Conservation (phyloP, 352 stramenopile species). For the Albugo candida region DNA sequence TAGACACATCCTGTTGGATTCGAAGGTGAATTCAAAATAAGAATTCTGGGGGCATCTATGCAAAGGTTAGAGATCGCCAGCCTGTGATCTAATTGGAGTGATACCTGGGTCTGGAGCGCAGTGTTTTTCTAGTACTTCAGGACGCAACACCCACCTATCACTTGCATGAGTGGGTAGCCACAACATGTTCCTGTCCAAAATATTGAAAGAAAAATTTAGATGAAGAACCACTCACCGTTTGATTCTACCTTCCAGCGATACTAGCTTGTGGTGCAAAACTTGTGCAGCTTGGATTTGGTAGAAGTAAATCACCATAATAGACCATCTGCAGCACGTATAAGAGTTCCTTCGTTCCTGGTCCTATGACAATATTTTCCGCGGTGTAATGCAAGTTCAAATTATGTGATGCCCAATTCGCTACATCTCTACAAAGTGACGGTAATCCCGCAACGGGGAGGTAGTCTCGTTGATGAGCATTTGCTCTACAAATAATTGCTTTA, state of each 20-base stretch:
- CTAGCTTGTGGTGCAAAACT: slow-evolving; percentile 72
- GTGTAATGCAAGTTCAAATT: slow-evolving; percentile 39
- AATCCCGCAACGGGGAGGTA: slow-evolving; percentile 68
- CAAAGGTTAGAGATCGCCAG: background rate
- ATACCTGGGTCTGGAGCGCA: slow-evolving; percentile 58
- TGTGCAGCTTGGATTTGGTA: slow-evolving; percentile 71
- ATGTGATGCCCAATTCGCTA: slow-evolving; percentile 43
- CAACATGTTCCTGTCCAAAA: slow-evolving; percentile 57
- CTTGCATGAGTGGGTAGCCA: slow-evolving; percentile 64
- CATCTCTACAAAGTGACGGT: slow-evolving; percentile 50
- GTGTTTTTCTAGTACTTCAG: slow-evolving; percentile 61
- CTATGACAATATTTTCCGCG: slow-evolving; percentile 61
- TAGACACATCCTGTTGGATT: slow-evolving; percentile 75
- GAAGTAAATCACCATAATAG: slow-evolving; percentile 69
- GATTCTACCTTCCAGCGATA: slow-evolving; percentile 52
- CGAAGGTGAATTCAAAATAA: slow-evolving; percentile 74
- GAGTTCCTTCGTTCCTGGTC: slow-evolving; percentile 76
- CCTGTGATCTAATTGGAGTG: background rate
- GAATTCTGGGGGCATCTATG: slow-evolving; percentile 55
- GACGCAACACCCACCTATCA: slow-evolving; percentile 59
- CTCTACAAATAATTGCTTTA: slow-evolving; percentile 14
- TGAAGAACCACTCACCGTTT: background rate
- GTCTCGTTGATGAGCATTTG: slow-evolving; percentile 62
- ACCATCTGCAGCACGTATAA: slow-evolving; percentile 78
- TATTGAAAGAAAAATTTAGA: background rate